Evolutionary conservation across 345 rosid species (phyloP), one percentile per base, ranked within the genome.

Genomic region (Heritiera littoralis): DNA sequence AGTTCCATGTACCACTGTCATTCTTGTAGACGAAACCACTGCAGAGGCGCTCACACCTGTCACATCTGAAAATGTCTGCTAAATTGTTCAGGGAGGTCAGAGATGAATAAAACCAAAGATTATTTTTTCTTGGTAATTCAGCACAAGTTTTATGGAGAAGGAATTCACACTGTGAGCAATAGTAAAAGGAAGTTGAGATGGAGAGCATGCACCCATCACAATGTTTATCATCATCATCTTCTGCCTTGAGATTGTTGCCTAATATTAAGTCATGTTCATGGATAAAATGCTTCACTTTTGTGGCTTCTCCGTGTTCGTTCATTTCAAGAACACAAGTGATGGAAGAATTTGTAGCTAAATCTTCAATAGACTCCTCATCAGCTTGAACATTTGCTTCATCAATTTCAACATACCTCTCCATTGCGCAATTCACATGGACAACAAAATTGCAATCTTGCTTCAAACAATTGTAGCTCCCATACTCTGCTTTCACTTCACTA

Each of bases 151-250:
- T 32, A 3, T 64, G 68, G 35, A 64, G 68, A 28, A 30, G 32
- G 12, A 73, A 83, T 51, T 55, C 66, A 46, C 83, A 80, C 3
- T 74, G n/a, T 46, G 66, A 45, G 43, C 81, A 77, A 46, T 0
- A 59, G 51, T 80, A 83, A 43, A 72, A 77, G 2, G 49, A 28
- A 40, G 13, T 56, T n/a, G 75, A 77, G 15, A 77, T 60, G 30
- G 77, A 65, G 49, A 59, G 56, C 32, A 72, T 32, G 70, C 86
- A 83, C 20, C 81, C 83, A 30, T 74, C 61, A 60, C 83, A 80
- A 12, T 4, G 13, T 67, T 61, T 52, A 4, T 66, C 65, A 45
- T 18, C 51, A 48, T 48, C 28, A 23, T 23, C 28, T 23, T 23
- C 51, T 48, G 0, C 51, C 9, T 9, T 48, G 10, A 48, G 9